A percentile compares a stretch with the other conserved stretches of the same genome.
Conservation (phyloP, 495 filamentous ascomycete species). For the Bryoglossum gracile region DNA sequence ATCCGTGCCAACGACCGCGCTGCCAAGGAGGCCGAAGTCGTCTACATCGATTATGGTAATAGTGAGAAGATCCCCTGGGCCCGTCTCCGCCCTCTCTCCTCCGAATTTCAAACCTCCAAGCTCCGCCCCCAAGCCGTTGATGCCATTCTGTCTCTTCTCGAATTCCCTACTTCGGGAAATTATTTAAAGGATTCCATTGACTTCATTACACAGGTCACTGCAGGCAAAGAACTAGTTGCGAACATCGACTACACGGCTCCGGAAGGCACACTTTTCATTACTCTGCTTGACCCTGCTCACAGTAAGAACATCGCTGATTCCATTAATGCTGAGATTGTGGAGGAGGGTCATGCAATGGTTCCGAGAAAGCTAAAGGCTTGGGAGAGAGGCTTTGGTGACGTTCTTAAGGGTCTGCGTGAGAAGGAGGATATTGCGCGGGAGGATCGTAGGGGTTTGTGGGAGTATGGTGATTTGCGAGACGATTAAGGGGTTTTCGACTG, state of each 20-base stretch:
- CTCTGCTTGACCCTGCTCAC: constrained; percentile 67
- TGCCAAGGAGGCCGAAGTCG: constrained; percentile 76
- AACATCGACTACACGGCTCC: constrained; percentile 74
- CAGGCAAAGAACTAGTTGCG: constrained; percentile 68
- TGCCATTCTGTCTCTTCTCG: constrained; percentile 78
- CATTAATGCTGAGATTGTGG: constrained; percentile 77
- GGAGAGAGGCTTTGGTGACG: constrained; percentile 68
- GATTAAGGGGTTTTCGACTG: constrained; percentile 34
- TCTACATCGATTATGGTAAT: constrained; percentile 97
- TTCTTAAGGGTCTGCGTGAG: constrained; percentile 58
- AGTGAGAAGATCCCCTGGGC: constrained; percentile 80
- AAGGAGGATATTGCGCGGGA: constrained; percentile 69
- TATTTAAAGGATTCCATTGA: constrained; percentile 73
- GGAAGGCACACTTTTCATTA: constrained; percentile 75
- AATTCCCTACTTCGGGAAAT: constrained; percentile 70
- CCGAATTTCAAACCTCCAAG: constrained; percentile 70
- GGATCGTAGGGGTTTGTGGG: constrained; percentile 82
- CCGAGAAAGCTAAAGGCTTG: constrained; percentile 81
- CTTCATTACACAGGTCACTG: constrained; percentile 60
- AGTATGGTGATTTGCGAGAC: constrained; percentile 93
- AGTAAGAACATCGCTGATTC: constrained; percentile 54
- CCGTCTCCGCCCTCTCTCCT: constrained; percentile 64
- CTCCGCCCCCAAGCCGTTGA: constrained; percentile 83
- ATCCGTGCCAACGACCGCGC: constrained; percentile 88
- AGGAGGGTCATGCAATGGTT: constrained; percentile 82